A percentile compares a stretch with the other conserved stretches of the same genome.
phyloP scores from a whole-genome alignment of 805 yeast species.

The Wickerhamiella cacticola region DNA sequence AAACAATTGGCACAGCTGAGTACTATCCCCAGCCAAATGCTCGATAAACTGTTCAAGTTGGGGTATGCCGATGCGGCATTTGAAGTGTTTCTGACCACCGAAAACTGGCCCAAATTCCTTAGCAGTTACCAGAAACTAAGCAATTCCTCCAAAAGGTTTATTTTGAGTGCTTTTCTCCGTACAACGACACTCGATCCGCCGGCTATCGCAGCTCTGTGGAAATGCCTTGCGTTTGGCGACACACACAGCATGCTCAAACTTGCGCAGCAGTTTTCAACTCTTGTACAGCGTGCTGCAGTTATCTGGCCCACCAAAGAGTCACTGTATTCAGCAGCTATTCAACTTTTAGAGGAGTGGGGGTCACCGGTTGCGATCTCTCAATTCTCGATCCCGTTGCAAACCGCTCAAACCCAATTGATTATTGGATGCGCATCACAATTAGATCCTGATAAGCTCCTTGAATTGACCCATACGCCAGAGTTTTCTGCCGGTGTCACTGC shows the following conservation, averaged over 20 bases:
- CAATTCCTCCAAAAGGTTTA: conserved; percentile 16
- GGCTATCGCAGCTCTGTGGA: conserved; percentile 18
- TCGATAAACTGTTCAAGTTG: conserved; percentile 21
- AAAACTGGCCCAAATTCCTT: not conserved
- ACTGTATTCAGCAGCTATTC: conserved; percentile 3
- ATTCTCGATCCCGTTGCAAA: conserved; percentile 37
- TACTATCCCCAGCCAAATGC: conserved; percentile 13
- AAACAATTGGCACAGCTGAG: conserved; percentile 13
- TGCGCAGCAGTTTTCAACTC: not conserved
- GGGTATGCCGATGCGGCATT: conserved; percentile 20
- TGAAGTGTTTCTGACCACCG: not conserved
- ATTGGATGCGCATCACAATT: conserved; percentile 29
- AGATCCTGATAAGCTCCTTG: conserved; percentile 20
- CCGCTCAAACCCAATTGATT: conserved; percentile 37
- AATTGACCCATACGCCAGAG: conserved; percentile 29
- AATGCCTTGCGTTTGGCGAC: conserved; percentile 10
- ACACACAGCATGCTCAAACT: not conserved
- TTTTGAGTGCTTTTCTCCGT: conserved; percentile 11
- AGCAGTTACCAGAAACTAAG: conserved; percentile 11
- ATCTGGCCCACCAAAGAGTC: conserved; percentile 10
- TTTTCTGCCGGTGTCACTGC: conserved; percentile 44
- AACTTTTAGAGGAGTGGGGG: conserved; percentile 30
- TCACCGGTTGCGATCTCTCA: conserved; percentile 30
- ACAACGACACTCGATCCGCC: conserved; percentile 6
- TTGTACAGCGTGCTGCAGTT: conserved; percentile 20